These are phyloP conservation scores for Trematosphaeria pertusa DNA, from an alignment of 2,329 filamentous ascomycete species.

Conservation along the genomic window DNA sequence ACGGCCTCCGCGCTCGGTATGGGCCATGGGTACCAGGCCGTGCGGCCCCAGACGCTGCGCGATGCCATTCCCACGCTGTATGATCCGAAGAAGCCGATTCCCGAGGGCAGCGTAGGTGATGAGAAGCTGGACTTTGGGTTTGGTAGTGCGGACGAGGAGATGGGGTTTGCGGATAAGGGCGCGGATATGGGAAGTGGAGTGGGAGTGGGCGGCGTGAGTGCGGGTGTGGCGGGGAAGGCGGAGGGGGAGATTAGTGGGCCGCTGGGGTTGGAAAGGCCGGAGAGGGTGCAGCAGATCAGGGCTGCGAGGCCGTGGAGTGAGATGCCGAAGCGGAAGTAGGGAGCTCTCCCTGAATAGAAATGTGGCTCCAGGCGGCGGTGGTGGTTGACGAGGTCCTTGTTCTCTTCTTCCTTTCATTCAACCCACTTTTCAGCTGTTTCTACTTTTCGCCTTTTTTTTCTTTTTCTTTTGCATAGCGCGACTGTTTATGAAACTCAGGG, in stretches of 20 bases:
- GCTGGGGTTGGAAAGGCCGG: conserved; percentile 25
- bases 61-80: conserved; percentile 32
- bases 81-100: conserved; percentile 24
- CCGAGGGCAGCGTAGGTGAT: conserved; percentile 5
- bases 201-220: conserved; percentile 8
- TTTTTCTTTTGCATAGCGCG: no score
- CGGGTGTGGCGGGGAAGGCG: no score
- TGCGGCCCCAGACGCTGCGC: conserved; percentile 18
- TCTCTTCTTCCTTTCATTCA: not conserved
- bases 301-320: conserved; percentile 40
- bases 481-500: no score
- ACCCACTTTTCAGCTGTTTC: no score
- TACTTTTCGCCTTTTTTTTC: no score
- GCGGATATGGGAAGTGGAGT: conserved; percentile 21
- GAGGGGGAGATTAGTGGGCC: conserved; percentile 25
- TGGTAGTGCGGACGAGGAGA: conserved; percentile 20
- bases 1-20: conserved; percentile 39
- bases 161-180: conserved; percentile 13
- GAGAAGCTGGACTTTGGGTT: no score
- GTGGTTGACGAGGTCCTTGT: not conserved
- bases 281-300: conserved; percentile 22
- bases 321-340: conserved; percentile 16
- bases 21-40: conserved; percentile 29
- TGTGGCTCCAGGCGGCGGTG: not conserved
- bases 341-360: no score